Conservation (phyloP, 208 protist genomes). For the Vickermania ingenoplastis region DNA sequence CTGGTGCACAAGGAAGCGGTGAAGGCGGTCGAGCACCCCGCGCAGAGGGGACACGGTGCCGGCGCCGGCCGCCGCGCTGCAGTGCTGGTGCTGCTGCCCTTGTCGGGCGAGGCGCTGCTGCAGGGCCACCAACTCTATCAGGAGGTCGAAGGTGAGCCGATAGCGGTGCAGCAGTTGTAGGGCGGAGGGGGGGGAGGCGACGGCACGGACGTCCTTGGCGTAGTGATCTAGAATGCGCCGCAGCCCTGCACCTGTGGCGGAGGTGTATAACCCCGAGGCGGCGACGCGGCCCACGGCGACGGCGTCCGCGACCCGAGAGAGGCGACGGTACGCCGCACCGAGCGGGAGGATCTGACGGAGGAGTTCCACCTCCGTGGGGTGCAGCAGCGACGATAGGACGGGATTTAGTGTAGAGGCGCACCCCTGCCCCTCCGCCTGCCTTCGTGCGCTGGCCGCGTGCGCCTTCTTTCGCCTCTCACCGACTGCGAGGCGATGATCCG, state of each 20-base stretch:
- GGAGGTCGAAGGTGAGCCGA: constrained; percentile 28
- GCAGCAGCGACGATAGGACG: constrained; percentile 21
- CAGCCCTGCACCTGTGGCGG: constrained; percentile 43
- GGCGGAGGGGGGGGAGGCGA: constrained; percentile 27
- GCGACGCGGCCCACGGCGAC: constrained; percentile 23
- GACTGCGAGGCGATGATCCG: too few species aligned
- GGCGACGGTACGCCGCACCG: constrained; percentile 24
- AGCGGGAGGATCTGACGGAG: constrained; percentile 43
- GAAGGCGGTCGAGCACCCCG: constrained; percentile 22
- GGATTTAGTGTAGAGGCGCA: constrained; percentile 2
- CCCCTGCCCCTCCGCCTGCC: not conserved
- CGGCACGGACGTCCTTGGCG: constrained; percentile 30
- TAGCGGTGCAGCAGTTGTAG: constrained; percentile 27
- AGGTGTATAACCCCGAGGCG: constrained; percentile 36
- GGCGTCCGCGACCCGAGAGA: constrained; percentile 25
- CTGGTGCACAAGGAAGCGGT: constrained; percentile 32
- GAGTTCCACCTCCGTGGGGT: constrained; percentile 55
- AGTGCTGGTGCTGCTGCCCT: not conserved
- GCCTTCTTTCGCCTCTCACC: too few species aligned
- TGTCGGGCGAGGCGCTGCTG: not conserved
- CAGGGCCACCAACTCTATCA: constrained; percentile 25
- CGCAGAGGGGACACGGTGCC: constrained; percentile 3
- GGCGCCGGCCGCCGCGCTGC: not conserved
- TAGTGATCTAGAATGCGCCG: constrained; percentile 35
- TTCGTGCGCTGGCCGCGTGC: too few species aligned